Base-by-base conservation (phyloP, 2,329 filamentous ascomycete genomes). In the Domatiomyces globalis region DNA sequence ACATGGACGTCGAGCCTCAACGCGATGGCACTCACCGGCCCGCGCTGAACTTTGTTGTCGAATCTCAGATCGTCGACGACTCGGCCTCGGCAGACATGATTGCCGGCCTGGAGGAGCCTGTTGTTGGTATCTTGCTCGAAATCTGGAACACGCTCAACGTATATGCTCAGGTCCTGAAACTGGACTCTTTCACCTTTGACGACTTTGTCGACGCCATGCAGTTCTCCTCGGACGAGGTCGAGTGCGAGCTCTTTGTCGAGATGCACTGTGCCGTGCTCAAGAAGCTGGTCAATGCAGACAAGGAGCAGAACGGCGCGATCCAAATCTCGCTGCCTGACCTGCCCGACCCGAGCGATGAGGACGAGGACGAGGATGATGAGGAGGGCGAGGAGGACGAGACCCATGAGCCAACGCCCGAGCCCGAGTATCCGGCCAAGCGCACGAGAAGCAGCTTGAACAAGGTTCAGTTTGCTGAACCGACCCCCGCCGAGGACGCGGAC, bases 101-200 rank as follows among this genome's bases (percentile, higher is more conserved):
- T 49, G 73, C 76, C 44, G 79, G 81, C 42, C 80, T 96, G 50
- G 71, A 82, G 18, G 92, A 90, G 80, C 81, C 84, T 60, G 90
- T 87, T 2, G 79, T 95, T n/a, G 88, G 89, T 0, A 77, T 81
- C 2, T 71, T 96, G 15, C 70, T 98, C 20, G 90, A 95, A 68
- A 87, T 86, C 0, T 98, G 92, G 92, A 88, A 95, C 61, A 95
- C 89, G 0, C 75, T 98, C 33, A 98, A 95, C 62, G 90, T 98
- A n/a, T 95, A 95, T 64, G 94, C 88, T 63, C 87, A 95, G 62
- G 84, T 95, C 17, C 94, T 94, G 63, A 80, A 87, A 62, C 75
- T 98, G 22, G 92, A 98, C 66, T 96, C 90, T 0, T 98, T 98
- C 64, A 96, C 90, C 0, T 94, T 96, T 62, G 92, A 98, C 65